These are phyloP conservation scores for Suillus occidentalis DNA, from an alignment of 768 basidiomycete genomes.

Conservation along the genomic window DNA sequence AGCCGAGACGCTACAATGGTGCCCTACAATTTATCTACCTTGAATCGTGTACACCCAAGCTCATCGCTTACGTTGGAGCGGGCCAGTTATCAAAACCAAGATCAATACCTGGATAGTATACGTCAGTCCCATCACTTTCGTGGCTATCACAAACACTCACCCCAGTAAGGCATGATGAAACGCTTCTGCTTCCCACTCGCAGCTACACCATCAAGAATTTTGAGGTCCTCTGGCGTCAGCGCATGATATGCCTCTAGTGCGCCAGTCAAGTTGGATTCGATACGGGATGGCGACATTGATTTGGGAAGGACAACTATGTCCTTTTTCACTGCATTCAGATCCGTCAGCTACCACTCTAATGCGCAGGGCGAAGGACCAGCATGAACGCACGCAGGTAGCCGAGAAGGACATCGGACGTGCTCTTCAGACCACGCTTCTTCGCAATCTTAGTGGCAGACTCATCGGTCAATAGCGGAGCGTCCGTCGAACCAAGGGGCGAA, in stretches of 20 bases:
- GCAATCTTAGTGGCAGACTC: conserved; percentile 61
- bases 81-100: conserved; percentile 71
- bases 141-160: conserved; percentile 38
- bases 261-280: conserved; percentile 58
- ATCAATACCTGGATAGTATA: conserved; percentile 46
- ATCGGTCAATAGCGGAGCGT: conserved; percentile 65
- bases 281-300: conserved; percentile 70
- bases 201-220: conserved; percentile 53
- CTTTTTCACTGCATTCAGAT: conserved; percentile 53
- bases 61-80: not conserved
- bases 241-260: conserved; percentile 46
- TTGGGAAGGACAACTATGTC: conserved; percentile 70
- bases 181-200: conserved; percentile 66
- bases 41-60: not conserved
- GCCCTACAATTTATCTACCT: not conserved
- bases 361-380: not conserved
- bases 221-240: conserved; percentile 52
- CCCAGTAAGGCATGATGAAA: conserved; percentile 69
- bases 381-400: conserved; percentile 56
- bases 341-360: not conserved
- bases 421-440: conserved; percentile 48
- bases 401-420: conserved; percentile 55
- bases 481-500: conserved; percentile 74
- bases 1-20: not conserved
- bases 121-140: conserved; percentile 14